Evolutionary conservation across 208 protist species (phyloP), one percentile per base, ranked within the genome.

Genomic region (Trichomonas tenax): DNA sequence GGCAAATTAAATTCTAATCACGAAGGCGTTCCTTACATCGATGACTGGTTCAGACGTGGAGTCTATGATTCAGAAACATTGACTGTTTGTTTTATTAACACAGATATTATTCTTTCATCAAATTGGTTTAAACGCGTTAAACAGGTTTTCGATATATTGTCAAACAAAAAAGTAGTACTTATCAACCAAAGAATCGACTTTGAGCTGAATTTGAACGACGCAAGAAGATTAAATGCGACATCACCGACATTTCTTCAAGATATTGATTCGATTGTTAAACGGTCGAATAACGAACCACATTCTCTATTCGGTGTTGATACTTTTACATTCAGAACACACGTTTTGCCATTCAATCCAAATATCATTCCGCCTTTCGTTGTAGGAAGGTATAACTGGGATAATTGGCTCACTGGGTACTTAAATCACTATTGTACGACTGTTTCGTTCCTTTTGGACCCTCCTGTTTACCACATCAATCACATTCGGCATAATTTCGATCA

Each of bases 141-240:
- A 6, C 86, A 93, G 38, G 15, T 51, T 38, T 93, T 58, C 31
- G 10, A n/a, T 38, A 38, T 38, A 10, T 41, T 93, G 21, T 0
- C 23, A 34, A 41, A 51, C 31, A 93, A 93, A 15, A 34, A 34
- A 17, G 8, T 38, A 17, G 40, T 93, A 0, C 14, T 93, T 26
- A 93, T 93, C 36, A 44, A 44, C 31, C 86, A 93, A 36, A 4
- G 86, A 93, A 93, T 93, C n/a, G 86, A 93, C 51, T 93, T 93
- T 51, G 86, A 93, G 36, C 46, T 93, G 38, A 38, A 93, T 49
- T 23, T 34, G 17, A 0, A 93, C n/a, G n/a, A n/a, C 36, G n/a
- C 38, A 0, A 8, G 36, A 48, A 58, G 21, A 51, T 38, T 93
- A 38, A 51, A 38, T 38, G 48, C 51, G 0, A 38, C 36, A 48